These are phyloP conservation scores for Periconia digitata DNA, from an alignment of 2,329 filamentous ascomycete species.

Conservation along the genomic window DNA sequence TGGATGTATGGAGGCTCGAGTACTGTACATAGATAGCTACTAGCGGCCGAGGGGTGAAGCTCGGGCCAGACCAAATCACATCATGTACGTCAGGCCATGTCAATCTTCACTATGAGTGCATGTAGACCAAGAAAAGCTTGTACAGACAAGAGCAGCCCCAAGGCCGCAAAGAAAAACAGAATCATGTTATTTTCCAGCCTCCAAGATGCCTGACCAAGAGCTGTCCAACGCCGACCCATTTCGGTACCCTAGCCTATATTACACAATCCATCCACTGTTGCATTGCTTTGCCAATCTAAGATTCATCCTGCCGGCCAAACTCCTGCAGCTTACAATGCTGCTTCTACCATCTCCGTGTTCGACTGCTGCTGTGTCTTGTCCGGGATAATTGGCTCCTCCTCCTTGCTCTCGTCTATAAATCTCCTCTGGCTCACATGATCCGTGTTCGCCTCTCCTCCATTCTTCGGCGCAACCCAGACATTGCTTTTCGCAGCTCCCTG, in stretches of 20 bases:
- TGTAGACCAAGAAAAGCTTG: no score
- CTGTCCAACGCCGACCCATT: constrained; percentile 14
- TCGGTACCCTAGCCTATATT: constrained; percentile 18
- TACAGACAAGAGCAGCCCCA: constrained; percentile 16
- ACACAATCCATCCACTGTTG: constrained; percentile 10
- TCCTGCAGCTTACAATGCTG: constrained; percentile 10
- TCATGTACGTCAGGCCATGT: no score
- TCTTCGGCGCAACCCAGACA: constrained; percentile 73
- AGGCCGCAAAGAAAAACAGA: constrained; percentile 13
- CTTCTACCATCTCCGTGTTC: constrained; percentile 20
- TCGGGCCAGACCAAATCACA: constrained; percentile 16
- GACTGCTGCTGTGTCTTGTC: constrained; percentile 26
- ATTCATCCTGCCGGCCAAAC: not conserved
- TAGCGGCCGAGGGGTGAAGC: constrained; percentile 12
- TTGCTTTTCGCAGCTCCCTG: constrained; percentile 77
- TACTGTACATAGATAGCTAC: no score
- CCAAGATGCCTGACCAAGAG: constrained; percentile 11
- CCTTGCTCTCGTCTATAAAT: constrained; percentile 72
- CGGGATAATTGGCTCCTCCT: constrained; percentile 74
- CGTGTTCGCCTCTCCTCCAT: constrained; percentile 48
- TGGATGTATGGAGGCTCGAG: not conserved
- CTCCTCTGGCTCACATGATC: constrained; percentile 84
- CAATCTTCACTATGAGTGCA: no score
- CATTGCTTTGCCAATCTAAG: not conserved
- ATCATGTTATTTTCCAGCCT: constrained; percentile 10